Evolutionary conservation across 2,329 filamentous ascomycete genomes (phyloP), one percentile per base, ranked within the genome.

Genomic region (Parasarocladium wereldwijsianum): DNA sequence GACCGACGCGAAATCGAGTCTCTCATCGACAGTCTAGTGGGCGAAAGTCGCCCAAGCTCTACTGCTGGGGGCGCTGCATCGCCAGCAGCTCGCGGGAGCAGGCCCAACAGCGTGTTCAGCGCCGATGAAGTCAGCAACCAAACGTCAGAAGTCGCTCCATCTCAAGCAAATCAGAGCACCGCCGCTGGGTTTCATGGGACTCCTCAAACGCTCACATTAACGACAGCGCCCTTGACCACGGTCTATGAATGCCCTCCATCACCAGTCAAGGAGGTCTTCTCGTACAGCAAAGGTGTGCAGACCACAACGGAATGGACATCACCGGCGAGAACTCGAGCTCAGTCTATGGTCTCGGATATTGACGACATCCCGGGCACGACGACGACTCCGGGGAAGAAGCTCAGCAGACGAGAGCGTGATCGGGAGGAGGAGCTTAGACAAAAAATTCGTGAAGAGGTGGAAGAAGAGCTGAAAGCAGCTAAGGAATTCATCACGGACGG

Each of bases 261-360:
- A 13, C 74, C 78, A 19, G 70, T 77, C 32, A 72, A 78, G 39
- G 90, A 98, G 53, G 65, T 93, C 35, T 85, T 93, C 47, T 93
- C 85, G 31, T 98, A 98, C 63, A 96, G 82, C 64, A 96, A 94
- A 59, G 86, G 76, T 33, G 85, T 96, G 14, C 92, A 98, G 54
- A 94, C 90, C 11, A 73, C 78, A 14, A 79, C 84, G 44, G 73
- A 77, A 38, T 81, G 81, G 72, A 61, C 64, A 12, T 60, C 63
- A 33, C 58, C 66, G 17, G 58, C 64, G 19, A 60, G 64, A 18
- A 56, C 65, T 1, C 47, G 54, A 36, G 46, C 52, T 10, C 47
- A 52, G 17, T 57, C 54, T 11, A 40, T 47, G 9, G 34, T 46
- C 12, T 75, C 74, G 11, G 77, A 85, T 17, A 62, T 65, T 17